phyloP scores from a whole-genome alignment of 495 filamentous ascomycete species.

The Cryomyces minteri region DNA sequence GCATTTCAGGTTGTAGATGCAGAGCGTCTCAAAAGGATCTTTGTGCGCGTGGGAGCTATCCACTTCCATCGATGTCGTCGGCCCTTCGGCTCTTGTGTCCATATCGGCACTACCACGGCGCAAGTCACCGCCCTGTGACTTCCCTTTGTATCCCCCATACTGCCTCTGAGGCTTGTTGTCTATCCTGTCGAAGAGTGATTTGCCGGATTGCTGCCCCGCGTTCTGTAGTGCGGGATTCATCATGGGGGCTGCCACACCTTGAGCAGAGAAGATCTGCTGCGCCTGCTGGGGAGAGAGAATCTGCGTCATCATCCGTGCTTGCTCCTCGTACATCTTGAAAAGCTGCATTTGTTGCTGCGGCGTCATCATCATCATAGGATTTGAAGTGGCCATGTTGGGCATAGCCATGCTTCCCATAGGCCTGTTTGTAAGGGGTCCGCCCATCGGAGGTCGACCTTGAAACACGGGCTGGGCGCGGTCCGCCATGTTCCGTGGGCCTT shows the following conservation, averaged over 20 bases:
- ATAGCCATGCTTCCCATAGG: not conserved
- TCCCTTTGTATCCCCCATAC: slow-evolving; percentile 19
- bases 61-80: slow-evolving; percentile 30
- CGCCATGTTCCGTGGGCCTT: slow-evolving; percentile 38
- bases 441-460: slow-evolving; percentile 15
- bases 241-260: slow-evolving; percentile 24
- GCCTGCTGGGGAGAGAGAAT: slow-evolving; percentile 20
- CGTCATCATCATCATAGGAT: slow-evolving; percentile 22
- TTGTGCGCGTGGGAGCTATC: slow-evolving; percentile 18
- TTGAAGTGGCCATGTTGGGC: not conserved
- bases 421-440: slow-evolving; percentile 22
- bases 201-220: slow-evolving; percentile 27
- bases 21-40: slow-evolving; percentile 34
- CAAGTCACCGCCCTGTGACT: slow-evolving; percentile 4
- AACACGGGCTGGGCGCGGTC: slow-evolving; percentile 23
- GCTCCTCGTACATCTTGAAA: slow-evolving; percentile 74
- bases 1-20: slow-evolving; percentile 77
- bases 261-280: slow-evolving; percentile 26
- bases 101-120: slow-evolving; percentile 14
- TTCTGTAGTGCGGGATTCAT: slow-evolving; percentile 34
- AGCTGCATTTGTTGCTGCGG: slow-evolving; percentile 62
- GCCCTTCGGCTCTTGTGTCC: slow-evolving; percentile 23
- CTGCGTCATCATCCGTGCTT: slow-evolving; percentile 69
- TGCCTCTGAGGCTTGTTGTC: slow-evolving; percentile 28
- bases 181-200: slow-evolving; percentile 66